Conservation (phyloP, 306 rosid genomes). For the Malus sylvestris region DNA sequence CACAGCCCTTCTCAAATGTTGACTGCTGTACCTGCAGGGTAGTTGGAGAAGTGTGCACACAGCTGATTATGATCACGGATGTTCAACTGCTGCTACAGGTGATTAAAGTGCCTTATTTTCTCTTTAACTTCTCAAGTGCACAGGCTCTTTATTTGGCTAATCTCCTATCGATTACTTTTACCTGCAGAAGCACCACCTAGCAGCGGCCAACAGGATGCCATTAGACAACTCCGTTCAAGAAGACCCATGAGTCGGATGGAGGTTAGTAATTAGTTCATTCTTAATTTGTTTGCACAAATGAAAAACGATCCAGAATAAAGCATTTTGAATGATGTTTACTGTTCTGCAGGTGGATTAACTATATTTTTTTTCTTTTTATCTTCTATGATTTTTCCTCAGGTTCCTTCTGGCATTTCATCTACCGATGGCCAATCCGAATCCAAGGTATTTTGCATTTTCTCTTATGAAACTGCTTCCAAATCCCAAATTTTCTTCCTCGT, state of each 20-base stretch:
- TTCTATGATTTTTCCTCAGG: slow-evolving; percentile 44
- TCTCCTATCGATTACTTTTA: slow-evolving; percentile 10
- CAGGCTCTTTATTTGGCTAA: slow-evolving; percentile 12
- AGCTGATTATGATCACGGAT: slow-evolving; percentile 28
- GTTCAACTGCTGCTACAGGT: slow-evolving; percentile 59
- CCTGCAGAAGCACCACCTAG: slow-evolving; percentile 48
- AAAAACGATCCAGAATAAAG: neutral
- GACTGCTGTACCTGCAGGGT: slow-evolving; percentile 39
- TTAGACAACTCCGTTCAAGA: slow-evolving; percentile 46
- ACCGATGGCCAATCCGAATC: slow-evolving; percentile 34
- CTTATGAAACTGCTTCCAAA: neutral
- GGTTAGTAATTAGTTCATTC: slow-evolving; percentile 40
- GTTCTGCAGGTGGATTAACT: neutral
- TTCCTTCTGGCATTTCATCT: slow-evolving; percentile 66
- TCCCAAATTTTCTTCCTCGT: neutral
- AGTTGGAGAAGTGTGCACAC: slow-evolving; percentile 59
- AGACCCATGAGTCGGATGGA: slow-evolving; percentile 81
- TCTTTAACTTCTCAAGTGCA: slow-evolving; percentile 15
- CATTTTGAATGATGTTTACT: neutral
- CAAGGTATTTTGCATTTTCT: slow-evolving; percentile 38
- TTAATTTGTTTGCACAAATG: neutral
- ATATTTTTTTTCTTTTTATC: neutral
- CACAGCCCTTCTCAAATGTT: slow-evolving; percentile 1
- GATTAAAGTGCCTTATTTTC: slow-evolving; percentile 19
- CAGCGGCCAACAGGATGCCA: slow-evolving; percentile 60